A percentile compares a stretch with the other conserved stretches of the same genome.
phyloP scores from a whole-genome alignment of 441 rosid species.

The Pelargonium australe region DNA sequence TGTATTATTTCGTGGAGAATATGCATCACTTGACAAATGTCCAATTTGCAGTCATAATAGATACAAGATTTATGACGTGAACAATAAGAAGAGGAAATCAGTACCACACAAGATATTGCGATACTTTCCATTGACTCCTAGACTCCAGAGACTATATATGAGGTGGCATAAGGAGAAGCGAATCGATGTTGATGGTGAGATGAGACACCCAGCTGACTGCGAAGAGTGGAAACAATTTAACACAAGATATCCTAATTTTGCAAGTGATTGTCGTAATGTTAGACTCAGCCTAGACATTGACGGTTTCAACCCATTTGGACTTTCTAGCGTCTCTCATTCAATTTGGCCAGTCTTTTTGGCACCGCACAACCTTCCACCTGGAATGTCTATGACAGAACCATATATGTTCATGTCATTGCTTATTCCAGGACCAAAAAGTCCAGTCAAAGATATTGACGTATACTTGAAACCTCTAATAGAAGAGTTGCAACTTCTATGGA shows the following conservation, averaged over 20 bases:
- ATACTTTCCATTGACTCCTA: constrained; percentile 11
- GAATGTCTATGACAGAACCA: not conserved
- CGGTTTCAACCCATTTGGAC: constrained; percentile 15
- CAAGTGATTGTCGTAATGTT: constrained; percentile 2
- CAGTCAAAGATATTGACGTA: not conserved
- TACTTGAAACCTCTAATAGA: constrained; percentile 1
- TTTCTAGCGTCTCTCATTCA: not conserved
- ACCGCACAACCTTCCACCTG: constrained; percentile 2
- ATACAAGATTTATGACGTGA: too few relatives aligned
- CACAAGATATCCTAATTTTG: not conserved
- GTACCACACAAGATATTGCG: not conserved
- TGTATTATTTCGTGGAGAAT: not conserved
- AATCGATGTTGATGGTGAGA: not conserved
- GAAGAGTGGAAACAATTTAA: constrained; percentile 4
- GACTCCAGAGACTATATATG: constrained; percentile 8
- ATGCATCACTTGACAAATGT: too few relatives aligned
- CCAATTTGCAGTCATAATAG: too few relatives aligned
- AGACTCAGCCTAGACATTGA: not conserved
- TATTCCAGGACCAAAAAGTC: constrained; percentile 1
- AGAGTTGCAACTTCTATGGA: constrained; percentile 1
- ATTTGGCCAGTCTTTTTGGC: constrained; percentile 2
- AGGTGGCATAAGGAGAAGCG: not conserved
- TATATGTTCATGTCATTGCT: constrained; percentile 4
- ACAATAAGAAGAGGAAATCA: not conserved
- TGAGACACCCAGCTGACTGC: constrained; percentile 6